These are phyloP conservation scores for Cubamyces lactineus DNA, from an alignment of 768 basidiomycete genomes.

Conservation along the genomic window DNA sequence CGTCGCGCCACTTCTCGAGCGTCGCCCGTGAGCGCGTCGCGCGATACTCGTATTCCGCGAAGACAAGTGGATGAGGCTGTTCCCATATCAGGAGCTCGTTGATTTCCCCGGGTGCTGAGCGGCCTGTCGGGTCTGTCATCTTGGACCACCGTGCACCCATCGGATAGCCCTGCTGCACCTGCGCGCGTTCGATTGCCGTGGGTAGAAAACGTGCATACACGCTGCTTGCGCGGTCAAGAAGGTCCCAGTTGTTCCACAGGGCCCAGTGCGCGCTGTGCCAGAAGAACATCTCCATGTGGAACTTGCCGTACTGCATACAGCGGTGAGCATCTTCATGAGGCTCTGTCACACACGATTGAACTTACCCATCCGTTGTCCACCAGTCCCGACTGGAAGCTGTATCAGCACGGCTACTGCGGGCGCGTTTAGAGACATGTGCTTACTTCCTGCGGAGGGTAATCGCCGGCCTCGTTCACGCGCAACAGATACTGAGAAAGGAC, in stretches of 20 bases:
- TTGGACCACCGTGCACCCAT: constrained; percentile 66
- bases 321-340: background rate
- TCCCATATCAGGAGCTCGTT: constrained; percentile 68
- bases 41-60: constrained; percentile 61
- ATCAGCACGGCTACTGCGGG: constrained; percentile 3
- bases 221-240: constrained; percentile 48
- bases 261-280: constrained; percentile 65
- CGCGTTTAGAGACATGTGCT: background rate
- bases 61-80: constrained; percentile 61
- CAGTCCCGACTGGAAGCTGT: constrained; percentile 47
- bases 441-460: constrained; percentile 61
- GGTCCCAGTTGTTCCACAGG: constrained; percentile 62
- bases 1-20: constrained; percentile 52
- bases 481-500: constrained; percentile 59
- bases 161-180: constrained; percentile 54
- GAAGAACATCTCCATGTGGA: constrained; percentile 65
- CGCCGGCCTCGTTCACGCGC: constrained; percentile 61
- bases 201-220: constrained; percentile 53
- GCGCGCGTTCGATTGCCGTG: constrained; percentile 49
- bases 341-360: background rate
- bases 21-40: constrained; percentile 41
- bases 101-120: constrained; percentile 60
- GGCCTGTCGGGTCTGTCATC: constrained; percentile 63
- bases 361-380: constrained; percentile 61
- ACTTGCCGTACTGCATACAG: constrained; percentile 45